Evolutionary conservation across 2,329 filamentous ascomycete genomes (phyloP), one percentile per base, ranked within the genome.

Genomic region (Bipolaris victoriae): DNA sequence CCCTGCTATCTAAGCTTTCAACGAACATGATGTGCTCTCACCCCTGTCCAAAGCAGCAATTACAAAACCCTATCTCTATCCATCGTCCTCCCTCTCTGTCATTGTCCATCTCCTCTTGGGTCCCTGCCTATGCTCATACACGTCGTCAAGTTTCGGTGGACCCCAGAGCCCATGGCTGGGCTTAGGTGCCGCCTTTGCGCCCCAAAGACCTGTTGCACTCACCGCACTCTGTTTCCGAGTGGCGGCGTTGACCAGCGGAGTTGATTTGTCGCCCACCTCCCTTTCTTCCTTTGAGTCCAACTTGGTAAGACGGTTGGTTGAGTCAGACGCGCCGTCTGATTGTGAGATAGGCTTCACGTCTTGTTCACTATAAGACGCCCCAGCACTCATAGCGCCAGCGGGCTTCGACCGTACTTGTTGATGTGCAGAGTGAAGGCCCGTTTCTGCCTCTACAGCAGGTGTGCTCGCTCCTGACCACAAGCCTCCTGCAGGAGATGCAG

Each of bases 71-170:
- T 3, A 13, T 20, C n/a, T 11, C 43, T 45, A 45, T 18, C 43
- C 26, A 13, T 33, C 40, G 6, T 69, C 65, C 24, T 75, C 70
- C 43, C 69, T 63, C 60, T 76, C 73, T 26, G 70, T 75, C 36
- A 80, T 68, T 3, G 77, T 80, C 79, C 79, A 81, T 51, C 79
- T 64, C 63, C 78, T 71, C 71, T 80, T 81, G 20, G 74, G 71
- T 37, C 76, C 77, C 24, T 63, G 63, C 7, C 71, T 71, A 52
- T 77, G 72, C 64, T 74, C 73, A 26, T 72, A 72, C n/a, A 74
- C 65, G 31, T 72, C 72, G 56, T 64, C 67, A 61, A 60, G 67
- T 66, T 63, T 63, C 13, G 75, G 72, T n/a, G 72, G 73, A 0
- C 79, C 79, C 80, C 80, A 82, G 5, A 82, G 76, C 1, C 78